A percentile compares a stretch with the other conserved stretches of the same genome.
Conservation (phyloP, 129 eudicot genomes). For the Tanacetum coccineum region DNA sequence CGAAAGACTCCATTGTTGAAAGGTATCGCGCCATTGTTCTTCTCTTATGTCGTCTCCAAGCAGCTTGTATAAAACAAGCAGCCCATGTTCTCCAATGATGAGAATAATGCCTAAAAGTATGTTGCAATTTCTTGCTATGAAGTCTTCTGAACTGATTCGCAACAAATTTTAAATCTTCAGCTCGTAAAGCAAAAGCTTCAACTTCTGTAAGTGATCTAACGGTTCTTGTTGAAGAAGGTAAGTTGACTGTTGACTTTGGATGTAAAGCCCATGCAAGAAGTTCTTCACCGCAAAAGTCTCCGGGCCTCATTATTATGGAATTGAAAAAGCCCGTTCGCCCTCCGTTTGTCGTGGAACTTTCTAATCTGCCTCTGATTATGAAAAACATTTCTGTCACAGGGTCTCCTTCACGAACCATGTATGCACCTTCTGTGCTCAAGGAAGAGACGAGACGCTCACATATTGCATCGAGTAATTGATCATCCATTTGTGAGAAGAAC, state of each 20-base stretch:
- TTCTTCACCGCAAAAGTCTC: constrained; percentile 97
- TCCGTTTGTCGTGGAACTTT: constrained; percentile 95
- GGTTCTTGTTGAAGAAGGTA: constrained; percentile 93
- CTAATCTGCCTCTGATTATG: constrained; percentile 81
- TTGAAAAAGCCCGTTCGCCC: constrained; percentile 96
- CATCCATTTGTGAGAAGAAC: constrained; percentile 97
- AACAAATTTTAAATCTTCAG: constrained; percentile 90
- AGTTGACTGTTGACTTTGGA: constrained; percentile 76
- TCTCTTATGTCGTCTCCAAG: constrained; percentile 86
- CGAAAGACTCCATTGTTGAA: constrained; percentile 63
- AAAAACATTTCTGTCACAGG: constrained; percentile 95
- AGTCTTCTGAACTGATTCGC: constrained; percentile 91
- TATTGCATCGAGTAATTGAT: constrained; percentile 94
- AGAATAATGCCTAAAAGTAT: constrained; percentile 88
- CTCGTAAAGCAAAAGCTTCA: constrained; percentile 89
- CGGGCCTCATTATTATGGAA: constrained; percentile 69
- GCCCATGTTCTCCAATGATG: constrained; percentile 99
- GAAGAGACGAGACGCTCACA: constrained; percentile 91
- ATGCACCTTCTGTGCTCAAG: constrained; percentile 87
- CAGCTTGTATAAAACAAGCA: constrained; percentile 95
- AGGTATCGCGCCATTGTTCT: constrained; percentile 62
- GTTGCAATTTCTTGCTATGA: constrained; percentile 94
- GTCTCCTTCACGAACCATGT: constrained; percentile 95
- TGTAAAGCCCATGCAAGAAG: constrained; percentile 95
- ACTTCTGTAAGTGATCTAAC: constrained; percentile 87